A percentile compares a stretch with the other conserved stretches of the same genome.
These are phyloP conservation scores for Lepidium sativum DNA, from an alignment of 345 rosid genomes.

Conservation along the genomic window DNA sequence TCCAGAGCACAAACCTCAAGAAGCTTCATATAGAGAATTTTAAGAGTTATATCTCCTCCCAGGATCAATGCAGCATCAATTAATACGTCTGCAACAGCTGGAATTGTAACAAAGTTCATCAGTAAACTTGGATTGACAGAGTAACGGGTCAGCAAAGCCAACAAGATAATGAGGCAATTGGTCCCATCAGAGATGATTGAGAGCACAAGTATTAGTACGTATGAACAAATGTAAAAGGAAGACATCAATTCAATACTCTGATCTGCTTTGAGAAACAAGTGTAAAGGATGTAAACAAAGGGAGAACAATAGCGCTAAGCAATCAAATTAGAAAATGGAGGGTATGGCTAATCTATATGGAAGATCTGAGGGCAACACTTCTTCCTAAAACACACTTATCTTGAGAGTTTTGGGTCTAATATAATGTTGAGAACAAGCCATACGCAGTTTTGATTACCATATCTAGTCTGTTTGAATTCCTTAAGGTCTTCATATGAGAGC, in stretches of 20 bases:
- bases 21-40: conserved; percentile 81
- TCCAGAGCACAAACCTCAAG: conserved; percentile 52
- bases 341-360: not conserved
- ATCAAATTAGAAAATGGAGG: not conserved
- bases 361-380: not conserved
- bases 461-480: conserved; percentile 95
- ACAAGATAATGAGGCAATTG: conserved; percentile 4
- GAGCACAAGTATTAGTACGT: not conserved
- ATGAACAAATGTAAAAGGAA: not conserved
- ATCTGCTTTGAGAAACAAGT: conserved; percentile 13
- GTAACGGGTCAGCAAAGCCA: not conserved
- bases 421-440: conserved; percentile 10
- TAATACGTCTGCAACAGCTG: conserved; percentile 97
- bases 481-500: conserved; percentile 90
- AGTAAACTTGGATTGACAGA: conserved; percentile 20
- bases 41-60: conserved; percentile 81
- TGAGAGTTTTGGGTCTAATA: not conserved
- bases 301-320: not conserved
- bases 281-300: not conserved
- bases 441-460: conserved; percentile 49
- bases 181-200: not conserved
- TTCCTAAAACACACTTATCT: not conserved
- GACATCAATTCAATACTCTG: not conserved
- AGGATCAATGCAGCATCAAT: conserved; percentile 85
- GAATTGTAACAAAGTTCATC: conserved; percentile 35